Evolutionary conservation across 345 rosid genomes (phyloP).

Genomic region (Citrus glauca): DNA sequence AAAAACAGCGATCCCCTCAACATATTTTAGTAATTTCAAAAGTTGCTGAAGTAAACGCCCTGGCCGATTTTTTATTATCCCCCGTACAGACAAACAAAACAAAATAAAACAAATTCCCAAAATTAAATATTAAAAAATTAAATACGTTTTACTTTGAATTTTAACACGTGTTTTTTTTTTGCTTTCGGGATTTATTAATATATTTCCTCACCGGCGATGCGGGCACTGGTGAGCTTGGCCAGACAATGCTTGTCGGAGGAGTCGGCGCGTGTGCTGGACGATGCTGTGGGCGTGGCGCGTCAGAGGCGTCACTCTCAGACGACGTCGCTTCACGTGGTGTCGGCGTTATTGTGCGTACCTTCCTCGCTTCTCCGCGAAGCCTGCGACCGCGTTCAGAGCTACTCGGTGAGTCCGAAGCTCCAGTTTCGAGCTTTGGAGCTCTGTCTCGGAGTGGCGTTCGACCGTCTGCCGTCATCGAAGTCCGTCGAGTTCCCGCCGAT

Average conservation of each 20-base stretch:
- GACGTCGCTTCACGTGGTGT: constrained; percentile 66
- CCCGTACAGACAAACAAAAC: neutral
- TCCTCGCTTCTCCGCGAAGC: constrained; percentile 57
- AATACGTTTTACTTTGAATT: no score
- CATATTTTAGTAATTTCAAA: constrained; percentile 20
- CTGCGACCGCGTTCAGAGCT: constrained; percentile 47
- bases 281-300: constrained; percentile 68
- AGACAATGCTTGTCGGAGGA: constrained; percentile 67
- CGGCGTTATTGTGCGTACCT: constrained; percentile 51
- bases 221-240: constrained; percentile 55
- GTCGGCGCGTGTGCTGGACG: constrained; percentile 60
- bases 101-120: neutral
- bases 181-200: neutral
- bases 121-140: no score
- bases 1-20: neutral
- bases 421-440: constrained; percentile 69
- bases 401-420: constrained; percentile 41
- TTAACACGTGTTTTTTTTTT: constrained; percentile 14
- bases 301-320: constrained; percentile 62
- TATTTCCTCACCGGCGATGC: constrained; percentile 44
- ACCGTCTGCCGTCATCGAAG: constrained; percentile 45
- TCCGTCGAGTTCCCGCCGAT: constrained; percentile 48
- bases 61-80: neutral
- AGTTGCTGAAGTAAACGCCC: constrained; percentile 26
- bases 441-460: constrained; percentile 58